Evolutionary conservation across 345 rosid genomes (phyloP), one percentile per base, ranked within the genome.

Genomic region (Gynandropsis gynandra): DNA sequence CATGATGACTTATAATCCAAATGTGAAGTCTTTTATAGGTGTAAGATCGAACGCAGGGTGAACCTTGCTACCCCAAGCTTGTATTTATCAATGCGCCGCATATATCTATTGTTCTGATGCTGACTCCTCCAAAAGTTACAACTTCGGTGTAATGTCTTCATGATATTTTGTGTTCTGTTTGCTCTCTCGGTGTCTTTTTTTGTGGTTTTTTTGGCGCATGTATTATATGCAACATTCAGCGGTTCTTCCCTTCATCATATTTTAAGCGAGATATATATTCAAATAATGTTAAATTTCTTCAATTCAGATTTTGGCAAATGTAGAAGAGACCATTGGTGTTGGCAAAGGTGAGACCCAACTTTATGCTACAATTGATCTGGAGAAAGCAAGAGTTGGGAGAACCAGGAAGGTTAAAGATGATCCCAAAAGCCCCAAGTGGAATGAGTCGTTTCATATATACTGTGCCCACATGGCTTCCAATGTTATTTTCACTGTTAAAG

Each of bases 331-430:
- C 1, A 75, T 92, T 54, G 94, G 95, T 63, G 11, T 92, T 55
- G 97, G 98, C 34, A 78, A 81, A 70, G 97, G 98, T 54, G 70
- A 71, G 20, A 61, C 77, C 52, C 78, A 74, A 59, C 74, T 85
- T 59, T 92, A 87, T 27, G 98, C 98, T 19, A 74, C 87, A 20
- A 72, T 92, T 14, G 98, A 92, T 72, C 73, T 92, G 24, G 95
- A 82, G 64, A 85, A 67, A 77, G 95, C 97, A 38, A 79, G 98
- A 68, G 95, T 82, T 59, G 98, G 98, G 72, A 76, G 94, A 58
- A 92, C 98, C 2, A 77, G 95, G 51, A 71, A 57, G 33, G 48
- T 92, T 11, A 77, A 65, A 66, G 79, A 87, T 4, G 89, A 80
- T 43, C 64, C 65, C 17, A 37, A 55, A 12, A 82, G 69, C 37